Evolutionary conservation across 2,329 filamentous ascomycete genomes (phyloP), one percentile per base, ranked within the genome.

Genomic region (Sporothrix globosa): DNA sequence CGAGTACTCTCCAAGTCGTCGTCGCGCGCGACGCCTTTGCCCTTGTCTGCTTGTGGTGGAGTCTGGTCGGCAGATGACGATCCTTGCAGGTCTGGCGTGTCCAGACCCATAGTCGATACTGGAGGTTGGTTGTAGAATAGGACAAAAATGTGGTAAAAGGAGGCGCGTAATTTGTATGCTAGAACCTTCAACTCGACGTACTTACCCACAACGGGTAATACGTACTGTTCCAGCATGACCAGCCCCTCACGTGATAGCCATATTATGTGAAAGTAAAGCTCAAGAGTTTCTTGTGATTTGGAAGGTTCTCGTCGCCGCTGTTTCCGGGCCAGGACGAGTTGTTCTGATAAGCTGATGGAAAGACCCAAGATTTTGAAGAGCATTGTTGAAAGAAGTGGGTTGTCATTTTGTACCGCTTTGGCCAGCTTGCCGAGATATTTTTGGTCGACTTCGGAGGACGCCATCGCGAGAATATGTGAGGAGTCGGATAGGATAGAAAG

Each of bases 111-210:
- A 48, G 85, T 83, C 58, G 89, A 90, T 70, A 97, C 87, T 0
- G 91, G 86, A 0, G 95, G 95, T 68, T 92, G 89, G 80, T 97
- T 97, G 82, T 97, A 93, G 78, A 97, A 98, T 14, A 98, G 86
- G 69, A 97, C 96, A 79, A 97, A 97, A 74, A 99, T 93, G 81
- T 99, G 95, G 76, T 96, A 96, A 78, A 98, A 97, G 24, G 93
- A 97, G 19, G 96, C 96, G 72, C 93, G 90, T 17, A 99, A 86
- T 80, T 98, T 99, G 78, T 93, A 92, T 24, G 92, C 90, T 73
- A 99, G 86, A 58, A 98, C 94, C 77, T 93, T 94, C 70, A 97
- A 88, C 79, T 97, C 94, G 77, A 84, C 88, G 80, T 89, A 92
- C 76, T 88, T 90, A 75, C 86, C 89, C 70, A 92, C 92, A 86